Evolutionary conservation across 2,329 filamentous ascomycete species (phyloP).

Genomic region (Celoporthe dispersa): DNA sequence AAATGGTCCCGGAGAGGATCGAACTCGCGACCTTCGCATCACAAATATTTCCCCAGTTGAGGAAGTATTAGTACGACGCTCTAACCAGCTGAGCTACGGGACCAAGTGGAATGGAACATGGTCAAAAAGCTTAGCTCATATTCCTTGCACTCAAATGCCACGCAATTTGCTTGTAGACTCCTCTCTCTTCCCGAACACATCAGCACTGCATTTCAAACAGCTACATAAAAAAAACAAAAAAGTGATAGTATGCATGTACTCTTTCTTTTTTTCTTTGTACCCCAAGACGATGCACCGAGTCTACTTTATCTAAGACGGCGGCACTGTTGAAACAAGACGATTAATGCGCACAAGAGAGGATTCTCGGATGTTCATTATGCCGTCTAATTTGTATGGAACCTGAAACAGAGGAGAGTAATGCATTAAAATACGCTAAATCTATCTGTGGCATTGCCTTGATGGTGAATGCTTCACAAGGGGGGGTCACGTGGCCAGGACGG

Average conservation of each 20-base stretch:
- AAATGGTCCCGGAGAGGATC: slow-evolving; percentile 27
- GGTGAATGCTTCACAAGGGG: no score
- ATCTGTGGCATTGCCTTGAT: no score
- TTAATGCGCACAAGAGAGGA: no score
- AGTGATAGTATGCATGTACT: background rate
- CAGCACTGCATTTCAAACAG: background rate
- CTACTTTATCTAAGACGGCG: background rate
- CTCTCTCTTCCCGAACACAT: background rate
- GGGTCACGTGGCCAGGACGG: no score
- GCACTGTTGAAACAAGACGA: no score
- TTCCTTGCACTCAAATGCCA: rapidly evolving
- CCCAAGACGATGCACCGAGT: background rate
- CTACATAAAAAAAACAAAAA: background rate
- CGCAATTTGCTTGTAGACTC: background rate
- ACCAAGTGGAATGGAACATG: background rate
- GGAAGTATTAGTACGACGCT: slow-evolving; percentile 27
- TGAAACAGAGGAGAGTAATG: no score
- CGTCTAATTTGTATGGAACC: no score
- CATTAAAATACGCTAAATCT: no score
- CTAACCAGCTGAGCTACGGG: slow-evolving; percentile 28
- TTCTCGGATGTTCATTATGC: no score
- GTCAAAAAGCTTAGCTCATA: background rate
- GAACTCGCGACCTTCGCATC: slow-evolving; percentile 27
- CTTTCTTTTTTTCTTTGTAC: background rate
- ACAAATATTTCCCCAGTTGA: slow-evolving; percentile 1